phyloP scores from a whole-genome alignment of 139 green algal species.

The Ulvella scutata region DNA sequence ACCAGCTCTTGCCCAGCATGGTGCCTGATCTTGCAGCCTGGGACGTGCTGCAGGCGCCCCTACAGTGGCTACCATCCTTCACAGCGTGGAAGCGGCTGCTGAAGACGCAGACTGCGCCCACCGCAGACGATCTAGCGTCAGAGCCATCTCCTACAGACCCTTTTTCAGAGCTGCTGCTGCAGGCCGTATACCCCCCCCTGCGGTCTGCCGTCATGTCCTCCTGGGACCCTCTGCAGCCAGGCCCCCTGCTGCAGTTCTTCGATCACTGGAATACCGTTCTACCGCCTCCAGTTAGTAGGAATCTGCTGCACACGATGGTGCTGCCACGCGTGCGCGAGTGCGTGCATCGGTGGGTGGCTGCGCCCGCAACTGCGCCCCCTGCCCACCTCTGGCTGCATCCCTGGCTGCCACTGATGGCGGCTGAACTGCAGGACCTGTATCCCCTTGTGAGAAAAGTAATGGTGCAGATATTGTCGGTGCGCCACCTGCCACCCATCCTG shows the following conservation, averaged over 20 bases:
- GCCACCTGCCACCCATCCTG: too few species aligned
- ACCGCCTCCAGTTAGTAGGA: conserved; percentile 19
- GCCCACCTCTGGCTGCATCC: conserved; percentile 94
- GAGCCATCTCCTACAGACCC: conserved; percentile 23
- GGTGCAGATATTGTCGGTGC: too few species aligned
- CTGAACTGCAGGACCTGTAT: conserved; percentile 64
- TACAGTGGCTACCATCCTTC: conserved; percentile 21
- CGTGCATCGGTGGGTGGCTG: conserved; percentile 77
- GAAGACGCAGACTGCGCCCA: conserved; percentile 22
- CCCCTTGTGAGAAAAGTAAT: too few species aligned
- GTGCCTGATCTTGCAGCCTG: conserved; percentile 24
- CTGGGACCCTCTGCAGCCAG: conserved; percentile 73
- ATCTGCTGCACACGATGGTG: conserved; percentile 63
- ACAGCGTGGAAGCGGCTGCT: conserved; percentile 46
- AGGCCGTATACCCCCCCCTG: conserved; percentile 69
- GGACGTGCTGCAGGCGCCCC: conserved; percentile 39
- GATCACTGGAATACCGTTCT: conserved; percentile 60
- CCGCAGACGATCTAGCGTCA: neutral
- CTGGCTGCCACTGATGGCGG: conserved; percentile 77
- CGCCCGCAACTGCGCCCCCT: conserved; percentile 48
- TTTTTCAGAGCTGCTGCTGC: conserved; percentile 50
- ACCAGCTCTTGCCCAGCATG: conserved; percentile 29
- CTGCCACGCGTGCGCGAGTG: conserved; percentile 62
- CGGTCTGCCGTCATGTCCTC: conserved; percentile 34
- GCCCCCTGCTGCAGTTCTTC: conserved; percentile 64